A percentile compares a stretch with the other conserved stretches of the same genome.
These are phyloP conservation scores for Pythium guiyangense DNA, from an alignment of 352 stramenopile genomes.

Conservation along the genomic window DNA sequence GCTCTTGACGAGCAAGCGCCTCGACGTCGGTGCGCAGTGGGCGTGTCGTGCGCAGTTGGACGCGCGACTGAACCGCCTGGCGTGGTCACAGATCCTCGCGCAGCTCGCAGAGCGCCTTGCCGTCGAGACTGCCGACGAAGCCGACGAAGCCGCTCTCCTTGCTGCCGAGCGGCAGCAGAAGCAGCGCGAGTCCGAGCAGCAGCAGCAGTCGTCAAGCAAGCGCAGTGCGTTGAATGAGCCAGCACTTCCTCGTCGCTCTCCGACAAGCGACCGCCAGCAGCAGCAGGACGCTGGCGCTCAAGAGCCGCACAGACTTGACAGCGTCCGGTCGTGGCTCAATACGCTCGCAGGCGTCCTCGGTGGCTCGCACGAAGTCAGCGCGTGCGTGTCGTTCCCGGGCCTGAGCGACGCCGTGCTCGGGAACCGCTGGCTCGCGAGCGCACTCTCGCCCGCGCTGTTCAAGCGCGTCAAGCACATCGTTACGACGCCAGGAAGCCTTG, in stretches of 20 bases:
- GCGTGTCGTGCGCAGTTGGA: constrained; percentile 46
- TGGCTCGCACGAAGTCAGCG: constrained; percentile 37
- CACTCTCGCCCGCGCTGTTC: constrained; percentile 22
- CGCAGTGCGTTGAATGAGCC: background rate
- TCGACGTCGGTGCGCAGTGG: constrained; percentile 48
- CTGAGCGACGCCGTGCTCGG: constrained; percentile 28
- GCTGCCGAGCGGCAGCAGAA: constrained; percentile 16
- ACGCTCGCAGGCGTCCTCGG: constrained; percentile 22
- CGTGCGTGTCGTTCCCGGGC: constrained; percentile 31
- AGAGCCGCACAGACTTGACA: background rate
- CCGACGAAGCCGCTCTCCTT: constrained; percentile 35
- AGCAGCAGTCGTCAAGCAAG: constrained; percentile 1
- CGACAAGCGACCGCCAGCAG: background rate
- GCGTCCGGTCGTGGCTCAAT: constrained; percentile 13
- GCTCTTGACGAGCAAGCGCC: constrained; percentile 50
- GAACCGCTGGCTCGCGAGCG: constrained; percentile 38
- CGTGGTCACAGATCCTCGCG: constrained; percentile 42
- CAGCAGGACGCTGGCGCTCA: no score
- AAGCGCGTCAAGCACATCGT: constrained; percentile 24
- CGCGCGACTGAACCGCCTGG: constrained; percentile 48
- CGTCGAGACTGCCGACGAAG: constrained; percentile 20
- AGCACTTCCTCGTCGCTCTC: no score
- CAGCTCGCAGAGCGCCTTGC: constrained; percentile 43
- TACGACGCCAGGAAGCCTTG: constrained; percentile 28
- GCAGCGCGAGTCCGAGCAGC: no score